Percentiles rank a stretch among this genome's conserved stretches.
These are phyloP conservation scores for Termitomyces sp. DNA, from an alignment of 1,284 basidiomycete genomes.

Conservation along the genomic window DNA sequence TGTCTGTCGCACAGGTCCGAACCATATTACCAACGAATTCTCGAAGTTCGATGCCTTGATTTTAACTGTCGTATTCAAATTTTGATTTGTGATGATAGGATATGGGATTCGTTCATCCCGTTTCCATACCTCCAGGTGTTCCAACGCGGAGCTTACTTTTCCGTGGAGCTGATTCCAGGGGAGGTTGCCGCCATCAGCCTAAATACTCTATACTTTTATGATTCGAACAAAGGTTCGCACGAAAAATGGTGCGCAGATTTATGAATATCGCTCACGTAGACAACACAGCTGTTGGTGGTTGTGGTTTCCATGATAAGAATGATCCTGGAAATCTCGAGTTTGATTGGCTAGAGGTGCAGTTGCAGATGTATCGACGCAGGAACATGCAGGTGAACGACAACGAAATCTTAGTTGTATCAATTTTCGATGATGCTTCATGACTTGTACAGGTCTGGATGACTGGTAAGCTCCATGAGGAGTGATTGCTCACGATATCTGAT, in stretches of 20 bases:
- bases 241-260: constrained; percentile 11
- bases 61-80: constrained; percentile 13
- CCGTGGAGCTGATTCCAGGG: constrained; percentile 77
- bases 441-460: constrained; percentile 43
- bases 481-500: not conserved
- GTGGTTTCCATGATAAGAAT: constrained; percentile 49
- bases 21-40: constrained; percentile 73
- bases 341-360: constrained; percentile 89
- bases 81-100: constrained; percentile 38
- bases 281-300: constrained; percentile 60
- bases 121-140: constrained; percentile 78
- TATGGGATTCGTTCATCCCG: constrained; percentile 84
- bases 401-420: not conserved
- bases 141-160: constrained; percentile 81
- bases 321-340: constrained; percentile 84
- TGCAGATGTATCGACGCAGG: constrained; percentile 64
- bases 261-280: not conserved
- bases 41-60: constrained; percentile 48
- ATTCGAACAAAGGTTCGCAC: constrained; percentile 75
- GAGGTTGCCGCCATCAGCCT: constrained; percentile 78
- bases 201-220: constrained; percentile 92
- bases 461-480: constrained; percentile 25
- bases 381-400: constrained; percentile 64
- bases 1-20: constrained; percentile 55
- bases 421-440: constrained; percentile 6